A percentile compares a stretch with the other conserved stretches of the same genome.
phyloP scores from a whole-genome alignment of 2,329 filamentous ascomycete genomes.

The Corniculantispora saksenae region DNA sequence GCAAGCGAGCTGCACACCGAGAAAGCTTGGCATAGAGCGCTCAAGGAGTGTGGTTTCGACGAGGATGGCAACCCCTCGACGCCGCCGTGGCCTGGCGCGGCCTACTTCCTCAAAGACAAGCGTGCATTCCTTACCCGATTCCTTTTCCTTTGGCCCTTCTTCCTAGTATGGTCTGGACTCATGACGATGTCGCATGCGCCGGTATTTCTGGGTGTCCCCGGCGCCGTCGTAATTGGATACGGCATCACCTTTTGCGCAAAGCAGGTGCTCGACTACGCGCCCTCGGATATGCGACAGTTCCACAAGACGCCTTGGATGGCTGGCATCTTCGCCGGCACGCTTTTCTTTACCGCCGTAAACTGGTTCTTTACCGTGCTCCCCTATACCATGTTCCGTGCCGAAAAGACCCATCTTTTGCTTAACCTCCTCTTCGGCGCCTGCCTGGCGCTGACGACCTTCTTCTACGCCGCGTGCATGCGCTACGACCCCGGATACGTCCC shows the following conservation, averaged over 20 bases:
- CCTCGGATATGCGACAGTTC: slow-evolving; percentile 83
- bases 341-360: slow-evolving; percentile 77
- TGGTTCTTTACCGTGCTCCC: slow-evolving; percentile 75
- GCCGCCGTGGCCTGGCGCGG: slow-evolving; percentile 71
- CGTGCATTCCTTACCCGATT: slow-evolving; percentile 79
- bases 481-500: slow-evolving; percentile 92
- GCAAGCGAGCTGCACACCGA: slow-evolving; percentile 88
- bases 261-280: slow-evolving; percentile 78
- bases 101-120: slow-evolving; percentile 74
- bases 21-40: slow-evolving; percentile 77
- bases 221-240: slow-evolving; percentile 66
- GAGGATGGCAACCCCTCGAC: slow-evolving; percentile 71
- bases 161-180: slow-evolving; percentile 70
- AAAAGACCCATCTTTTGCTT: slow-evolving; percentile 61
- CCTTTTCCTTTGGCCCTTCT: slow-evolving; percentile 85
- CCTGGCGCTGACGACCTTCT: slow-evolving; percentile 73
- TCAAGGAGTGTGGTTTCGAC: slow-evolving; percentile 83
- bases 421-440: slow-evolving; percentile 74
- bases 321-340: slow-evolving; percentile 84
- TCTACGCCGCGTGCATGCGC: slow-evolving; percentile 83
- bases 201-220: slow-evolving; percentile 74
- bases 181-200: slow-evolving; percentile 73
- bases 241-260: slow-evolving; percentile 75
- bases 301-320: slow-evolving; percentile 93
- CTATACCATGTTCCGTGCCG: slow-evolving; percentile 32